These are phyloP conservation scores for Jackrogersella multiformis DNA, from an alignment of 495 filamentous ascomycete species.

Conservation along the genomic window DNA sequence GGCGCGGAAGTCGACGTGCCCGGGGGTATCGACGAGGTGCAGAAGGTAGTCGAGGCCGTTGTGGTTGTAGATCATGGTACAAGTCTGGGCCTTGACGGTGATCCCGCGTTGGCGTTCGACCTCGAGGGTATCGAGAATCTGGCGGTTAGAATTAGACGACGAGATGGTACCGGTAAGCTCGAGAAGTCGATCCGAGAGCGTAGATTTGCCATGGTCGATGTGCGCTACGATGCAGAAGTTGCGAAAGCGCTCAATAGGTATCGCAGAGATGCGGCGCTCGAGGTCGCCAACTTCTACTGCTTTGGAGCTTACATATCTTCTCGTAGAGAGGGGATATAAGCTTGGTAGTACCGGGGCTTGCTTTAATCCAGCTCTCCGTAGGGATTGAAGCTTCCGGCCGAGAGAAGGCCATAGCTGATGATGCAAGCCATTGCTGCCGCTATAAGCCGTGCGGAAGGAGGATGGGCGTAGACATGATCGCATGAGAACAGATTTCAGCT, in stretches of 20 bases:
- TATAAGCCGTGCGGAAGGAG: conserved; percentile 52
- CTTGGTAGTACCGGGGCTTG: too few relatives aligned
- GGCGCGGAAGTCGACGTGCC: conserved; percentile 96
- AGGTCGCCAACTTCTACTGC: conserved; percentile 57
- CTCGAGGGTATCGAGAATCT: conserved; percentile 95
- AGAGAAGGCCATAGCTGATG: conserved; percentile 18
- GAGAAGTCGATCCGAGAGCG: conserved; percentile 88
- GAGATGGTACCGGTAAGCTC: conserved; percentile 93
- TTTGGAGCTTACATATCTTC: conserved; percentile 37
- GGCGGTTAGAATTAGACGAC: conserved; percentile 84
- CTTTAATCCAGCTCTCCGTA: conserved; percentile 23
- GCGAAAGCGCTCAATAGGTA: conserved; percentile 90
- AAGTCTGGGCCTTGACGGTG: conserved; percentile 98
- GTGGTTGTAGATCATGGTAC: conserved; percentile 93
- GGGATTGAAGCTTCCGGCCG: not conserved
- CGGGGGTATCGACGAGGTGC: conserved; percentile 95
- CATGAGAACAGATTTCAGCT: conserved; percentile 41
- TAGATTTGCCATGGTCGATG: conserved; percentile 98
- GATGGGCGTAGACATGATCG: conserved; percentile 51
- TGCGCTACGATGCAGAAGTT: conserved; percentile 99
- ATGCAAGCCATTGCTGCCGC: conserved; percentile 32
- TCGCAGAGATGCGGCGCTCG: conserved; percentile 82
- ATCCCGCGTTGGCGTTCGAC: conserved; percentile 96
- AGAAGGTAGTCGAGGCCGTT: conserved; percentile 88
- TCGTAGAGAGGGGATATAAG: not conserved